phyloP scores from a whole-genome alignment of 495 filamentous ascomycete species.

The Annulohypoxylon bovei region DNA sequence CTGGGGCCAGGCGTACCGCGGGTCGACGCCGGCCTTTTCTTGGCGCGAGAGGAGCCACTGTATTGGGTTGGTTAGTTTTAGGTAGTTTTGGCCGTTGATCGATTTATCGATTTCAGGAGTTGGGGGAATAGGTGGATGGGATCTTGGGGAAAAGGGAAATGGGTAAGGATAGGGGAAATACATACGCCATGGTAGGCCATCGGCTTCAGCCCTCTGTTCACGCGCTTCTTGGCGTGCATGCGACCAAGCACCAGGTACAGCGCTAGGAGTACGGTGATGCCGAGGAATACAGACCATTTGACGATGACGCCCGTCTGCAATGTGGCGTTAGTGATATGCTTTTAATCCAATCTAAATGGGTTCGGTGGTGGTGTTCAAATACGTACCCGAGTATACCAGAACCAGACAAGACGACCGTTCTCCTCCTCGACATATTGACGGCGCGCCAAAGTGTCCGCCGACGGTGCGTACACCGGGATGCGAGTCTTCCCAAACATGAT shows the following conservation, averaged over 20 bases:
- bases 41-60: slow-evolving; percentile 71
- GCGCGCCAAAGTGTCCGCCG: slow-evolving; percentile 14
- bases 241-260: slow-evolving; percentile 67
- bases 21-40: slow-evolving; percentile 64
- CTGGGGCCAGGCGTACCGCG: slow-evolving; percentile 57
- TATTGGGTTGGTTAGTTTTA: too few species aligned
- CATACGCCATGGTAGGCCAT: slow-evolving; percentile 75
- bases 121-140: not conserved
- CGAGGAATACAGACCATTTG: slow-evolving; percentile 75
- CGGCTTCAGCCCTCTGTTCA: slow-evolving; percentile 68
- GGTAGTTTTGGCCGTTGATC: slow-evolving; percentile 5
- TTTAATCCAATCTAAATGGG: not conserved
- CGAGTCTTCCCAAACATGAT: slow-evolving; percentile 41
- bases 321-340: slow-evolving; percentile 4
- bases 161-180: not conserved
- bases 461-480: slow-evolving; percentile 21
- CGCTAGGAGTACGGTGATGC: slow-evolving; percentile 59
- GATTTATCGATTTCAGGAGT: not conserved
- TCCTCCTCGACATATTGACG: slow-evolving; percentile 49
- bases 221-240: slow-evolving; percentile 72
- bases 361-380: not conserved
- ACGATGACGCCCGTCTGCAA: slow-evolving; percentile 66
- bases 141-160: not conserved
- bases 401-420: slow-evolving; percentile 51
- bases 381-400: slow-evolving; percentile 58